These are phyloP conservation scores for Solioccasus polychromus DNA, from an alignment of 768 basidiomycete genomes.

Conservation along the genomic window DNA sequence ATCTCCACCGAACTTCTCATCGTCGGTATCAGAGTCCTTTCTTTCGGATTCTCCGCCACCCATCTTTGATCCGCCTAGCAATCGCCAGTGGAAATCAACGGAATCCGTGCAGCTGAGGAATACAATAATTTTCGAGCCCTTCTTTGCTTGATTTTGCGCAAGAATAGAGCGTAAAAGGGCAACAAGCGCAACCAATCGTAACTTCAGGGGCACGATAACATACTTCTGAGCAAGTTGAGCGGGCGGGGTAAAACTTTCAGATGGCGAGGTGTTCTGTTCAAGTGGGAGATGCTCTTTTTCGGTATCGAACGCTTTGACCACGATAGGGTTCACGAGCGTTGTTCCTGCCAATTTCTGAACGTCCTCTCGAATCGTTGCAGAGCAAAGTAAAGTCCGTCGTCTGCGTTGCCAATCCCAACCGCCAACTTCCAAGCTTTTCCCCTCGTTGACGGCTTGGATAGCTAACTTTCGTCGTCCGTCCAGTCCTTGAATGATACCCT, in stretches of 20 bases:
- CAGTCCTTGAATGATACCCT: constrained; percentile 81
- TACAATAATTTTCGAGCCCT: constrained; percentile 79
- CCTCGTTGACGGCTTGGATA: constrained; percentile 59
- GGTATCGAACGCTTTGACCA: constrained; percentile 72
- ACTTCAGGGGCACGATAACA: constrained; percentile 84
- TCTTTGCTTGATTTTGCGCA: constrained; percentile 50
- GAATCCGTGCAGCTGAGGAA: constrained; percentile 98
- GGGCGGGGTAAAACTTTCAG: constrained; percentile 84
- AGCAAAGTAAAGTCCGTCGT: constrained; percentile 88
- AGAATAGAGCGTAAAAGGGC: constrained; percentile 83
- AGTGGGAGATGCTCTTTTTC: constrained; percentile 29
- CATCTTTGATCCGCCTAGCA: constrained; percentile 76
- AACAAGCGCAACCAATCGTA: constrained; percentile 89
- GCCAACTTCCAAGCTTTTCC: constrained; percentile 68
- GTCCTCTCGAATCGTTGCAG: constrained; percentile 93
- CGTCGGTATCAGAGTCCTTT: constrained; percentile 24
- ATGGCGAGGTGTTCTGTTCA: constrained; percentile 20
- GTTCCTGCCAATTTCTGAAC: constrained; percentile 91
- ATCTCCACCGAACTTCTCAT: constrained; percentile 24
- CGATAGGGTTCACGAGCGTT: constrained; percentile 71
- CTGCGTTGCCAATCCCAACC: constrained; percentile 81
- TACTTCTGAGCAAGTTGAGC: constrained; percentile 92
- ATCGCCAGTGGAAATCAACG: constrained; percentile 93
- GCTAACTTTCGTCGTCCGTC: constrained; percentile 82
- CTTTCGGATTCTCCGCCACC: constrained; percentile 32